Evolutionary conservation across 352 stramenopile species (phyloP).

Genomic region (Pythium brachiatum): DNA sequence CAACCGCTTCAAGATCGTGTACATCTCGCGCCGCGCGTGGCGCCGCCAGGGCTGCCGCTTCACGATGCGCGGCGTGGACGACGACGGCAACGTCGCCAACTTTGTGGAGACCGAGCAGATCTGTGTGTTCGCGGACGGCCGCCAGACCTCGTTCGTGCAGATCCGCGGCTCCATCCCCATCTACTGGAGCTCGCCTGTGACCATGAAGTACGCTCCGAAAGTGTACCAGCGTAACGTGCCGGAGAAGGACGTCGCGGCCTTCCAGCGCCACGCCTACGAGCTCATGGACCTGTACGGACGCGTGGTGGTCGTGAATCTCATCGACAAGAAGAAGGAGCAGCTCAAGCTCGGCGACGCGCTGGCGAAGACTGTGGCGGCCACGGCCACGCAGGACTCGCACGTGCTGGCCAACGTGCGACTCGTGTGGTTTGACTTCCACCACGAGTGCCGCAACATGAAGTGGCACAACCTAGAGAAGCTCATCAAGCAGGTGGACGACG

Average conservation of each 20-base stretch:
- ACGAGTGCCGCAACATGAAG: conserved; percentile 92
- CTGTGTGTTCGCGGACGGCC: conserved; percentile 48
- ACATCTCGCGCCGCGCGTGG: conserved; percentile 64
- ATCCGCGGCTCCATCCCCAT: conserved; percentile 94
- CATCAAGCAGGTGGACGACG: conserved; percentile 64
- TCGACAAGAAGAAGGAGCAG: conserved; percentile 90
- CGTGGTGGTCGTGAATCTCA: conserved; percentile 89
- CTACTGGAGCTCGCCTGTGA: conserved; percentile 89
- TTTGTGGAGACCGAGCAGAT: conserved; percentile 95
- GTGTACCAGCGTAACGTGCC: conserved; percentile 42
- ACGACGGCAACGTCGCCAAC: conserved; percentile 87
- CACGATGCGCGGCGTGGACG: conserved; percentile 89
- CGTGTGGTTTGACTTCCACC: conserved; percentile 98
- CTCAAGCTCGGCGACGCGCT: conserved; percentile 86
- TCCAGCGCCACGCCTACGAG: conserved; percentile 59
- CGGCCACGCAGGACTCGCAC: conserved; percentile 30
- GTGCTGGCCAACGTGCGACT: conserved; percentile 53
- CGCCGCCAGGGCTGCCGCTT: conserved; percentile 89
- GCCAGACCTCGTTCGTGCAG: conserved; percentile 89
- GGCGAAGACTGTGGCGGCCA: conserved; percentile 47
- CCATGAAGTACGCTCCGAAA: conserved; percentile 91
- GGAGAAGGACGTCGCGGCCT: conserved; percentile 60
- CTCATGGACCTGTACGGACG: conserved; percentile 62
- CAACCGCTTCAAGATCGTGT: conserved; percentile 51
- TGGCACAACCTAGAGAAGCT: conserved; percentile 92